Base-by-base conservation (phyloP, 306 rosid genomes). In the Prunus mongolica region DNA sequence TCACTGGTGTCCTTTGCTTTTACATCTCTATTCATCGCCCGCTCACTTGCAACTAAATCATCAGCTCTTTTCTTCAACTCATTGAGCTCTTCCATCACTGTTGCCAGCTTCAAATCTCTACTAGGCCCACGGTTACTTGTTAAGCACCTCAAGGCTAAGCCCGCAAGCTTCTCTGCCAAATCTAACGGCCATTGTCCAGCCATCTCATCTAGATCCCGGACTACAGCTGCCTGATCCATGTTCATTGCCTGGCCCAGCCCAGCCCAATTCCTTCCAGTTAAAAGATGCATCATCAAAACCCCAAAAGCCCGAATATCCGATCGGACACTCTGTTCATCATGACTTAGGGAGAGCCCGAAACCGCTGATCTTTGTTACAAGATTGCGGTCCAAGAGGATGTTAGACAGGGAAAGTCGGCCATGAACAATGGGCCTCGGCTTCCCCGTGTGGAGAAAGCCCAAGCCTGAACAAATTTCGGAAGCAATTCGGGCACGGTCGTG, bases 151-250 rank as follows among this genome's bases (percentile, higher is more conserved):
- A 86, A 46, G 0, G 90, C 95, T 2, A 91, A 77, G 50, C 71
- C 81, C 0, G 80, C 85, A 14, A 94, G 79, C 16, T 82, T 86
- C 73, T 78, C 85, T 2, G 90, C 95, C 46, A 94, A 73, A 71
- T 83, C 88, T 82, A 84, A 72, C 0, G 97, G 96, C 98, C 98
- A 94, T 20, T 74, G 76, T 46, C 97, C 96, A 0, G 91, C 96
- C 85, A 47, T 75, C 27, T 86, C 87, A 68, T 94, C 98, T 66
- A 90, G 64, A 76, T 79, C 81, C 54, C 71, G 63, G 12, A 76
- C 79, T 78, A 91, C 58, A 19, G 79, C 83, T 1, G 82, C 84
- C 41, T 25, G 77, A 44, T 80, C 90, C 86, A 78, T 82, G 2
- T 63, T 80, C 82, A 85, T 46, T 5, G 85, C 84, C 86, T 79